phyloP scores from a whole-genome alignment of 2,329 filamentous ascomycete species.

The Ophiostoma sp. region DNA sequence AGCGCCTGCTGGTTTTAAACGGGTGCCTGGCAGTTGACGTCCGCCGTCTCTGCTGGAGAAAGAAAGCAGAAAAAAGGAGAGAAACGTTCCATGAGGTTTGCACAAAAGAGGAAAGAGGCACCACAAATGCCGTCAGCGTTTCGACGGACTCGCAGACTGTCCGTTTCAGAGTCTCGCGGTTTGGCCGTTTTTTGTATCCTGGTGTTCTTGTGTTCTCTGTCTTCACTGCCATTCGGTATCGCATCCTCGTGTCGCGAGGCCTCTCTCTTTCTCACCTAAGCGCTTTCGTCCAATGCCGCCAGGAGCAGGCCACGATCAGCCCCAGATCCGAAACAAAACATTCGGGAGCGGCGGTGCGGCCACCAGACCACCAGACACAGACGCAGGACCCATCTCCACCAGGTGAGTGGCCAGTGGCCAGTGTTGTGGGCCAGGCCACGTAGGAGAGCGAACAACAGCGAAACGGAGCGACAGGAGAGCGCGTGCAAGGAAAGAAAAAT shows the following conservation, averaged over 20 bases:
- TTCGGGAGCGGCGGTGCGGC: not conserved
- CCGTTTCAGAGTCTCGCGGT: slow-evolving; percentile 12
- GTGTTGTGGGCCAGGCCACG: not conserved
- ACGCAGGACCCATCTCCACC: not conserved
- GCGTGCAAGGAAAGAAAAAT: not conserved
- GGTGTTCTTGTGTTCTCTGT: too few relatives aligned
- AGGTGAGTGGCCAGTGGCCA: not conserved
- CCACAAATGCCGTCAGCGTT: not conserved
- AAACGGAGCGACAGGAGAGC: not conserved
- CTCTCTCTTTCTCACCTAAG: not conserved
- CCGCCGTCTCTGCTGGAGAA: not conserved
- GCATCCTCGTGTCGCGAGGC: not conserved
- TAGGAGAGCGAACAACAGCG: not conserved
- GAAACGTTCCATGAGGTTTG: not conserved
- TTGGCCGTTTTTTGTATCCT: not conserved
- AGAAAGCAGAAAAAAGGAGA: not conserved
- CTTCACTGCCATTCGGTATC: not conserved
- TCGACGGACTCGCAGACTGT: not conserved
- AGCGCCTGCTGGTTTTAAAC: not conserved
- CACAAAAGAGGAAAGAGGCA: not conserved
- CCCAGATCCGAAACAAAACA: slow-evolving; percentile 9
- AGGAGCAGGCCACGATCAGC: not conserved
- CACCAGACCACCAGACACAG: not conserved
- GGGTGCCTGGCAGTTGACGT: slow-evolving; percentile 6
- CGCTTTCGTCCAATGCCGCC: not conserved